Conservation (phyloP, 2,329 filamentous ascomycete genomes). For the Incumbomyces lentus region DNA sequence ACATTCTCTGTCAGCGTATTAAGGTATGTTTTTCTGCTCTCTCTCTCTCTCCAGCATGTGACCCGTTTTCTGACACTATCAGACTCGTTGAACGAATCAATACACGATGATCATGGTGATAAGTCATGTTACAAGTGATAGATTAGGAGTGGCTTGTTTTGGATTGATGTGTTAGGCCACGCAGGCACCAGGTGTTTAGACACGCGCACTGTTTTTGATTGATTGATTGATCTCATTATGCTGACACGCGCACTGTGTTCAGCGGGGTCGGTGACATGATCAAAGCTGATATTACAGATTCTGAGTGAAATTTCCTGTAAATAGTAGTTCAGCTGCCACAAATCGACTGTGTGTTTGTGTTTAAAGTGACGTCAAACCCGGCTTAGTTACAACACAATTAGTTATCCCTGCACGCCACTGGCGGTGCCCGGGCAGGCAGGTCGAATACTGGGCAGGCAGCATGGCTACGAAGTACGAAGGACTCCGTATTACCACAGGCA, state of each 20-base stretch:
- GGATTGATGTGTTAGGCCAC: slow-evolving; percentile 56
- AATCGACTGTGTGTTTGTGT: no score
- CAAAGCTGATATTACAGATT: neutral
- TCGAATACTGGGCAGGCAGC: neutral
- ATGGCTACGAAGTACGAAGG: neutral
- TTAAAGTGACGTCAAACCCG: no score
- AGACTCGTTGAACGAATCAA: slow-evolving; percentile 30
- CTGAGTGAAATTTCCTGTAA: no score
- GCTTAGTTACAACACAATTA: no score
- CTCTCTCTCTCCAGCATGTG: neutral
- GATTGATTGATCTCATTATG: slow-evolving; percentile 28
- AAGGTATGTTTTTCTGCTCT: slow-evolving; percentile 35
- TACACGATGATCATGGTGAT: slow-evolving; percentile 16
- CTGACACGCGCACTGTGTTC: neutral
- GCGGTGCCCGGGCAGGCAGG: no score
- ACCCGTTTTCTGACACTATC: slow-evolving; percentile 25
- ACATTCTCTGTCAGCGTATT: slow-evolving; percentile 83
- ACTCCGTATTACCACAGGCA: neutral
- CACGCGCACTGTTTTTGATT: slow-evolving; percentile 44
- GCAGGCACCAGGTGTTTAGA: slow-evolving; percentile 50
- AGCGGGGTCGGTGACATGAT: slow-evolving; percentile 1
- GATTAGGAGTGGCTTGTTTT: slow-evolving; percentile 53
- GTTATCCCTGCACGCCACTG: no score
- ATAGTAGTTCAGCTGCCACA: no score
- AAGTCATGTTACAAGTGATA: no score